Percentiles rank a stretch among this genome's conserved stretches.
Conservation (phyloP, 768 basidiomycete species). For the Dioszegia aurantiaca region DNA sequence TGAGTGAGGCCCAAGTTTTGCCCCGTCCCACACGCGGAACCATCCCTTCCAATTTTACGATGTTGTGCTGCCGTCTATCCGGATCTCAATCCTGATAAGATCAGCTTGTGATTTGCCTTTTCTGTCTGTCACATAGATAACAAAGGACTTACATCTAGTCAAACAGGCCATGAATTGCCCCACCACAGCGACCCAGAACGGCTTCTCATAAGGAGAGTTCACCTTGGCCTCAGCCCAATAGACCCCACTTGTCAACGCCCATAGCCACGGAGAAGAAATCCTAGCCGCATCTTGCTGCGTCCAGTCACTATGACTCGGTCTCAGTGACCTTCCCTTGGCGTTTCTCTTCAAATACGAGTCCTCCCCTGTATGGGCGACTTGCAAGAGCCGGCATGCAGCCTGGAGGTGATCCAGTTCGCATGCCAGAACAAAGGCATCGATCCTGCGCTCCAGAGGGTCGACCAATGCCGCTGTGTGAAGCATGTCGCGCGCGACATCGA, state of each 20-base stretch:
- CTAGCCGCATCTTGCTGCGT: not conserved
- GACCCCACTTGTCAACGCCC: conserved; percentile 1
- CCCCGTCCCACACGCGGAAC: no score
- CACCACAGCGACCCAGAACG: not conserved
- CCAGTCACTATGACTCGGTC: not conserved
- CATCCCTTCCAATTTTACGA: no score
- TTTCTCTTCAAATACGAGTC: not conserved
- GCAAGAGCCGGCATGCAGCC: not conserved
- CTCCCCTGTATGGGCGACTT: not conserved
- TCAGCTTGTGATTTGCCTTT: no score
- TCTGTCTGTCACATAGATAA: no score
- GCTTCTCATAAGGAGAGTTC: not conserved
- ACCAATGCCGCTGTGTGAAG: not conserved
- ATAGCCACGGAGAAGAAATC: not conserved
- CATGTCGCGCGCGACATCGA: not conserved
- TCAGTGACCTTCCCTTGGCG: not conserved
- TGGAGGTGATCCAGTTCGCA: not conserved
- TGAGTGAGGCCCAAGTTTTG: no score
- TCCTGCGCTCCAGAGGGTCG: not conserved
- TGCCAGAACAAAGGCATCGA: not conserved
- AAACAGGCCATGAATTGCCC: not conserved
- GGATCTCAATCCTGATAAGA: no score
- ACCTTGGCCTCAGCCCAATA: not conserved
- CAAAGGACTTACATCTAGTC: not conserved
- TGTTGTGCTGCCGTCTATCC: no score